Base-by-base conservation (phyloP, 345 rosid species). In the Citrus medica region DNA sequence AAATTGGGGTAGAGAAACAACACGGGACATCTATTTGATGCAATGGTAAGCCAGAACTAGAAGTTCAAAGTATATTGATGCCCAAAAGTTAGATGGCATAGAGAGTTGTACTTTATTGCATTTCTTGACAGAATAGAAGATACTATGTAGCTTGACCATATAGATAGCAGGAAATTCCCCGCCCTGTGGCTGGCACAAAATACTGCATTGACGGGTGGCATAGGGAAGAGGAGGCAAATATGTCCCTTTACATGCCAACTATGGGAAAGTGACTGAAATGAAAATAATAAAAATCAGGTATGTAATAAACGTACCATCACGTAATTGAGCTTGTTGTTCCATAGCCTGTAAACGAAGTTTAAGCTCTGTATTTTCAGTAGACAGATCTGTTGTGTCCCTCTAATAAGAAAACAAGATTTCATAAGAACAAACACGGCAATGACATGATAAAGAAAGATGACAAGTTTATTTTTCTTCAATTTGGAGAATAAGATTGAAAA, bases 291-390 rank as follows among this genome's bases (percentile, higher is more conserved):
- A n/a, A 80, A 42, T 25, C 8, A 55, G 46, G 69, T 42, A 12
- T n/a, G 6, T 7, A 56, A 68, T 25, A 55, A 51, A 74, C 83
- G 28, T 86, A 96, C 97, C 97, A 79, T 96, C 99, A 65, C 95
- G 90, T 76, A 92, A 79, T 80, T 91, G 92, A 83, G 94, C 94
- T 81, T 93, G 96, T 73, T 91, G 94, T 82, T 95, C 99, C 97
- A 93, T 89, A 48, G 93, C 92, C 83, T 93, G 97, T 76, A 95
- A 84, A 78, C 92, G 91, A 82, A 92, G 93, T 92, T 92, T 94
- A 77, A 93, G 96, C 84, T 96, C 99, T 78, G 93, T 86, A 83
- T 93, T 95, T 84, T 95, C 99, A 77, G 92, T 79, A 72, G 84
- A 85, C 87, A 93, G 84, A 76, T 92, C 93, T 37, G 89, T 84